These are phyloP conservation scores for Chytridium lagenaria DNA, from an alignment of 371 early-diverging fungal species.

Conservation along the genomic window DNA sequence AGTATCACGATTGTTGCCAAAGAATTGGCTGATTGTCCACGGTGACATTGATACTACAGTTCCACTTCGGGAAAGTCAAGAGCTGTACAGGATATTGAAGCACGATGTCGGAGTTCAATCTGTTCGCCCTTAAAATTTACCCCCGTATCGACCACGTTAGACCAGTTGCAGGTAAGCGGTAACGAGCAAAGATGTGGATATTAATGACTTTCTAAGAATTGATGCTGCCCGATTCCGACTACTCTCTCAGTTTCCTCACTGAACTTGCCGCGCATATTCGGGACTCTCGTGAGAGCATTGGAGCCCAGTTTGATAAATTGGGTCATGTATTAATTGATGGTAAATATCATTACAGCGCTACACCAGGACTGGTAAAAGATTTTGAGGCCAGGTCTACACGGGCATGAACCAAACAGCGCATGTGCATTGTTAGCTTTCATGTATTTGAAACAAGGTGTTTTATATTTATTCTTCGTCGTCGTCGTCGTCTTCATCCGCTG, in stretches of 20 bases:
- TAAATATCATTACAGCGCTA: neutral
- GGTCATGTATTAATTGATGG: slow-evolving; percentile 15
- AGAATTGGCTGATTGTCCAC: slow-evolving; percentile 35
- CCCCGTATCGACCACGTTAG: slow-evolving; percentile 26
- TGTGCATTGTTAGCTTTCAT: too few species aligned
- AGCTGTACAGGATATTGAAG: slow-evolving; percentile 22
- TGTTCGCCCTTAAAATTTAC: slow-evolving; percentile 21
- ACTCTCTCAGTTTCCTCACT: slow-evolving; percentile 14
- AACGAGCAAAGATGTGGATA: neutral
- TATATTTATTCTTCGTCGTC: too few species aligned
- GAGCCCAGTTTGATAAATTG: neutral
- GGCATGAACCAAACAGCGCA: too few species aligned
- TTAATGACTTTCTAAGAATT: neutral
- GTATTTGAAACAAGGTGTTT: too few species aligned
- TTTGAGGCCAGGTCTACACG: too few species aligned
- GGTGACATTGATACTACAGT: slow-evolving; percentile 37
- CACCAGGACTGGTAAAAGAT: neutral
- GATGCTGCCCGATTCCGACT: slow-evolving; percentile 31
- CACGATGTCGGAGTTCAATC: slow-evolving; percentile 20
- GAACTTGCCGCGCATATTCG: slow-evolving; percentile 7
- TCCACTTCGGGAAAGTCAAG: slow-evolving; percentile 23
- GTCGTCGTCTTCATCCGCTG: too few species aligned
- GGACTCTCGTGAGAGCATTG: slow-evolving; percentile 12
- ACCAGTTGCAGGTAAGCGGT: slow-evolving; percentile 29
- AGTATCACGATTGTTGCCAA: slow-evolving; percentile 23